phyloP scores from a whole-genome alignment of 2,329 filamentous ascomycete genomes.

The Parasarocladium wereldwijsianum region DNA sequence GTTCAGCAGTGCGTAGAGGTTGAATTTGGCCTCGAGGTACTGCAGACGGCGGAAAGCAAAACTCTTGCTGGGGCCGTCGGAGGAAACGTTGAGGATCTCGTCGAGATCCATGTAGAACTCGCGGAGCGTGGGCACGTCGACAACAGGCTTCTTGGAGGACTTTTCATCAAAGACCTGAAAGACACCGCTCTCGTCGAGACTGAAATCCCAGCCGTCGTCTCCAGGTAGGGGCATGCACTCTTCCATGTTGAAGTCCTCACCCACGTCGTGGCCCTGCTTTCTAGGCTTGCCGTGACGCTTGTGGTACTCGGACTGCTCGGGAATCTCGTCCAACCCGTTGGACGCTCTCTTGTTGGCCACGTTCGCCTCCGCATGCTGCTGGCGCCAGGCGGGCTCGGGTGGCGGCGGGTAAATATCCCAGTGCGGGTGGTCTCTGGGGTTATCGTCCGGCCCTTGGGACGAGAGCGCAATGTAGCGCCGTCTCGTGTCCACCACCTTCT shows the following conservation, averaged over 20 bases:
- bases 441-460: constrained; percentile 66
- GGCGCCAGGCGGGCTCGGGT: constrained; percentile 73
- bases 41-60: constrained; percentile 91
- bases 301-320: constrained; percentile 12
- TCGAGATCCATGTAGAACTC: constrained; percentile 96
- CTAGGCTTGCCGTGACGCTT: constrained; percentile 44
- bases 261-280: constrained; percentile 81
- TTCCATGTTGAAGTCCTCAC: constrained; percentile 77
- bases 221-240: constrained; percentile 63
- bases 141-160: constrained; percentile 49
- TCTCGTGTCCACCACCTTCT: constrained; percentile 74
- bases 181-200: constrained; percentile 69
- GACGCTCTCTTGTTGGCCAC: constrained; percentile 1
- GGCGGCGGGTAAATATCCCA: constrained; percentile 89
- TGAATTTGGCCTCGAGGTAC: constrained; percentile 94
- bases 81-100: constrained; percentile 72
- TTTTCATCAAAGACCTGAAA: constrained; percentile 79
- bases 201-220: constrained; percentile 57
- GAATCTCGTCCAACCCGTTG: constrained; percentile 1
- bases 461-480: constrained; percentile 83
- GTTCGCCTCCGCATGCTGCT: no score
- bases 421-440: constrained; percentile 68
- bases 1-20: constrained; percentile 82
- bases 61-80: constrained; percentile 90
- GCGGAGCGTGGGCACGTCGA: constrained; percentile 78